Conservation (phyloP, 805 yeast genomes). For the Myxozyma neglecta region DNA sequence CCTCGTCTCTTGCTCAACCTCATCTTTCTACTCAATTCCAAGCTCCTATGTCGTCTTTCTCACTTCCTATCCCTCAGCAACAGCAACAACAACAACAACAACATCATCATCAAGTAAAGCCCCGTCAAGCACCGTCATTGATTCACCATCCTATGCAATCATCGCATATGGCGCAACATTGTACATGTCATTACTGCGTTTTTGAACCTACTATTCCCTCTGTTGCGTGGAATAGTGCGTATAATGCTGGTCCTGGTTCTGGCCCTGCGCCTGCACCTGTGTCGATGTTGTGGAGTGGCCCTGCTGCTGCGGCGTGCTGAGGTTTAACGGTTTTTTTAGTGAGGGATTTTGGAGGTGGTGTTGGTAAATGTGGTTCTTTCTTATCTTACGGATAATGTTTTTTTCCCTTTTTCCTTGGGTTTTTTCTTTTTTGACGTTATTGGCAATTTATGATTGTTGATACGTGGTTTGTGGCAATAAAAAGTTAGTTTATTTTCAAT, state of each 20-base stretch:
- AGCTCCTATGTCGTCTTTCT: conserved; percentile 3
- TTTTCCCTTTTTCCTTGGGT: no score
- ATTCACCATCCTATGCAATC: neutral
- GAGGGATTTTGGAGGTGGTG: no score
- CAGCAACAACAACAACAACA: conserved; percentile 4
- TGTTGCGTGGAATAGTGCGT: no score
- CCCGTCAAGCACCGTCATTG: neutral
- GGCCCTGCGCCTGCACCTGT: no score
- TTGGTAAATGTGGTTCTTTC: no score
- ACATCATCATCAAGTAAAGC: conserved; percentile 11
- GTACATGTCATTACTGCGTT: conserved; percentile 25
- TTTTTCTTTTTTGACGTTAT: no score
- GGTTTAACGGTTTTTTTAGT: no score
- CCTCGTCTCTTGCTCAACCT: neutral
- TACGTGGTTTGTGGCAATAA: no score
- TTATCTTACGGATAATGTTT: no score
- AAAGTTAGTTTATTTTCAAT: neutral
- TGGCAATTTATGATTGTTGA: no score
- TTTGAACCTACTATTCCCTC: conserved; percentile 18
- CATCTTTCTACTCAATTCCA: neutral
- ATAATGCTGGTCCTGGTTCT: no score
- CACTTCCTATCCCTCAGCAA: neutral
- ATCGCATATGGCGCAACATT: conserved; percentile 16
- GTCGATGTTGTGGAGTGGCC: conserved; percentile 7
- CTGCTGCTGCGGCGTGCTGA: conserved; percentile 28